Evolutionary conservation across 1,284 basidiomycete species (phyloP).

Genomic region (Phenoliferia sp.): DNA sequence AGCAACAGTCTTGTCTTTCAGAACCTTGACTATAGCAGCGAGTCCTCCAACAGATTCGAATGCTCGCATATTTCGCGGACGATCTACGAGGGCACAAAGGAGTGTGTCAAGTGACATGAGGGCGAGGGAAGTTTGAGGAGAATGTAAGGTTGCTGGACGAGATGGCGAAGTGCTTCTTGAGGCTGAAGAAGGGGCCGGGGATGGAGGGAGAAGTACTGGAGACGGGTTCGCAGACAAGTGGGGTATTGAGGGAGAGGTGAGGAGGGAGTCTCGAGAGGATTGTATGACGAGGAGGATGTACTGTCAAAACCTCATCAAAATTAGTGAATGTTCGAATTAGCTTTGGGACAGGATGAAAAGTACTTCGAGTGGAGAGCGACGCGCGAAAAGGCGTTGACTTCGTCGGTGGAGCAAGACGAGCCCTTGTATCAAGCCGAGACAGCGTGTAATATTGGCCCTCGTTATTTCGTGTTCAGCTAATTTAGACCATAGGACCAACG

Average conservation of each 20-base stretch:
- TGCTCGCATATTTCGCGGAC: slow-evolving; percentile 60
- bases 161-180: slow-evolving; percentile 23
- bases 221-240: slow-evolving; percentile 61
- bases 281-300: slow-evolving; percentile 39
- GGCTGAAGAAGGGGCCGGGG: slow-evolving; percentile 16
- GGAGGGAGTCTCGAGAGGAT: slow-evolving; percentile 37
- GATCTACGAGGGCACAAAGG: slow-evolving; percentile 76
- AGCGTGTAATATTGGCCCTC: slow-evolving; percentile 44
- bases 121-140: slow-evolving; percentile 41
- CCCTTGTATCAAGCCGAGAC: slow-evolving; percentile 68
- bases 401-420: slow-evolving; percentile 62
- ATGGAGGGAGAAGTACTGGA: slow-evolving; percentile 34
- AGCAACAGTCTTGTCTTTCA: slow-evolving; percentile 73
- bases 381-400: slow-evolving; percentile 65
- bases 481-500: slow-evolving; percentile 11
- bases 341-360: not conserved
- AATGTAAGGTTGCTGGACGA: not conserved
- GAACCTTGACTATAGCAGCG: slow-evolving; percentile 70
- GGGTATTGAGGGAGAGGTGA: slow-evolving; percentile 52
- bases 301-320: no score
- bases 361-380: slow-evolving; percentile 67
- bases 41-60: slow-evolving; percentile 73
- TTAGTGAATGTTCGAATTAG: not conserved
- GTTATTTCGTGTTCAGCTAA: slow-evolving; percentile 50
- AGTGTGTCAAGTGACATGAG: slow-evolving; percentile 72